Evolutionary conservation across 768 basidiomycete species (phyloP).

Genomic region (Termitomyces bulborhizus): DNA sequence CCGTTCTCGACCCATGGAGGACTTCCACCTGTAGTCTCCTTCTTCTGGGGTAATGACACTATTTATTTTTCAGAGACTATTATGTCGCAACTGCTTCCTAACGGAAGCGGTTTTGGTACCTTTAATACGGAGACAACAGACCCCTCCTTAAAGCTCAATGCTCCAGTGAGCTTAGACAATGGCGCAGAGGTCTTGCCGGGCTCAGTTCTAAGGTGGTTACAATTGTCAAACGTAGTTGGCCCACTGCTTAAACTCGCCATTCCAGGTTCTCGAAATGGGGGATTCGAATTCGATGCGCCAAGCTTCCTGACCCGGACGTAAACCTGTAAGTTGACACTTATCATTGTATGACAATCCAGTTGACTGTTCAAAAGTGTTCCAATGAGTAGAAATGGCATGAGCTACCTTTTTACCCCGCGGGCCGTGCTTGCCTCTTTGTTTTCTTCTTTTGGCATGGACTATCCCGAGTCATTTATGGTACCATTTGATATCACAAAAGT

Average conservation of each 20-base stretch:
- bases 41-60: conserved; percentile 24
- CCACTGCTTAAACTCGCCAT: background rate
- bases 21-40: conserved; percentile 26
- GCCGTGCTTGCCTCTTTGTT: conserved; percentile 26
- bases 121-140: conserved; percentile 21
- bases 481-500: conserved; percentile 18
- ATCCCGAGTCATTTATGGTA: conserved; percentile 16
- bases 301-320: conserved; percentile 20
- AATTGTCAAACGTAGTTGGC: background rate
- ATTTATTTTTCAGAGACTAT: conserved; percentile 33
- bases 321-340: conserved; percentile 24
- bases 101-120: conserved; percentile 32
- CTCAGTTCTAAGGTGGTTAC: conserved; percentile 20
- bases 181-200: conserved; percentile 19
- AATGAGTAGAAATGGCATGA: conserved; percentile 16
- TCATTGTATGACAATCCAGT: background rate
- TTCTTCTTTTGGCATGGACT: conserved; percentile 22
- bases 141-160: conserved; percentile 12
- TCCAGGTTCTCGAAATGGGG: conserved; percentile 35
- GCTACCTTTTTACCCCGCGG: conserved; percentile 31
- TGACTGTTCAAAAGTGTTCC: conserved; percentile 14
- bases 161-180: background rate
- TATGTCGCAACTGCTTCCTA: conserved; percentile 24
- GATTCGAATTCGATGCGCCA: conserved; percentile 28
- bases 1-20: conserved; percentile 29